Conservation (phyloP, 2,329 filamentous ascomycete species). For the Monosporascus ibericus region DNA sequence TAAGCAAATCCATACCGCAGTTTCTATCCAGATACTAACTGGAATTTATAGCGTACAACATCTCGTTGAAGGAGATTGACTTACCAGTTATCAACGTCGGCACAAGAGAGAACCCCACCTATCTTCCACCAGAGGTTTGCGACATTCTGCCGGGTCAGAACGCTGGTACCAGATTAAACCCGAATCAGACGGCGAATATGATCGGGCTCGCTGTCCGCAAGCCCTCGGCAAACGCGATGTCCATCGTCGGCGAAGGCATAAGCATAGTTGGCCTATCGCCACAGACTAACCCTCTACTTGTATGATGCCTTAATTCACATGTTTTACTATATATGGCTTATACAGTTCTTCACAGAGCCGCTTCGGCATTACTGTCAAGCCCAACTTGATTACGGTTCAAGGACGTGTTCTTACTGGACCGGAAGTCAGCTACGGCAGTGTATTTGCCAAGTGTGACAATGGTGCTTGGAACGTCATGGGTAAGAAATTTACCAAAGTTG, state of each 20-base stretch:
- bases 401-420: slow-evolving; percentile 54
- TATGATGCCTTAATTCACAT: slow-evolving; percentile 15
- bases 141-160: slow-evolving; percentile 49
- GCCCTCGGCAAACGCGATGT: slow-evolving; percentile 49
- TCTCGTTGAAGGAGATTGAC: slow-evolving; percentile 27
- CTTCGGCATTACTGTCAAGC: slow-evolving; percentile 47
- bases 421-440: slow-evolving; percentile 40
- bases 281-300: slow-evolving; percentile 30
- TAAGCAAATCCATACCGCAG: slow-evolving; percentile 18
- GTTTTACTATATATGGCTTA: too few relatives aligned
- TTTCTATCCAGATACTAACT: slow-evolving; percentile 1
- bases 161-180: slow-evolving; percentile 41
- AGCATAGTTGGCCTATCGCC: slow-evolving; percentile 39
- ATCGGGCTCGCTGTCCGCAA: slow-evolving; percentile 53
- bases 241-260: slow-evolving; percentile 47
- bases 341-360: slow-evolving; percentile 23
- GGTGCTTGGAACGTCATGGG: neutral
- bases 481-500: slow-evolving; percentile 38
- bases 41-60: slow-evolving; percentile 25
- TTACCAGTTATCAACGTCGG: slow-evolving; percentile 56
- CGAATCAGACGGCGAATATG: slow-evolving; percentile 51
- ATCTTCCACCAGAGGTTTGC: slow-evolving; percentile 55
- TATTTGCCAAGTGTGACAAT: neutral
- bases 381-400: slow-evolving; percentile 53
- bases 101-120: slow-evolving; percentile 43